Percentiles rank a stretch among this genome's conserved stretches.
phyloP scores from a whole-genome alignment of 75 land plant genomes.

The Chamaecyparis obtusa region DNA sequence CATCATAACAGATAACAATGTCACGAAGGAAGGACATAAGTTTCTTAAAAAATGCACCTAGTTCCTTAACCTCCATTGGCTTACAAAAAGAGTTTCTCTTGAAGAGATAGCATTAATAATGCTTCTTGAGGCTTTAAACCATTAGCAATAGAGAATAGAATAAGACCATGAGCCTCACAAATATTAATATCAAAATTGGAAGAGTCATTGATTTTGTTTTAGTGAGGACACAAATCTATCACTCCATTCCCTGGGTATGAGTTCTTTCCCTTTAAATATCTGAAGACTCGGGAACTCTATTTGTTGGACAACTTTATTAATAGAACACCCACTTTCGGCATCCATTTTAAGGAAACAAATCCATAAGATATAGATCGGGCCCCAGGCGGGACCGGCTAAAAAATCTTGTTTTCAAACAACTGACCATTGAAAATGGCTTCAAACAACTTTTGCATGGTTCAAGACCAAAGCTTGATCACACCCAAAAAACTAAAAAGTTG shows the following conservation, averaged over 20 bases:
- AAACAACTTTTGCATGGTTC: too few relatives aligned
- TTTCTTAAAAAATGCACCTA: slow-evolving; percentile 38
- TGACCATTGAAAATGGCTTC: too few relatives aligned
- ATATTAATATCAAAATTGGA: not conserved
- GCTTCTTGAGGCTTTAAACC: slow-evolving; percentile 35
- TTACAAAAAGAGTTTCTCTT: slow-evolving; percentile 27
- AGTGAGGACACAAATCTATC: not conserved
- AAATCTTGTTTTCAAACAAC: too few relatives aligned
- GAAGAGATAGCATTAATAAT: slow-evolving; percentile 26
- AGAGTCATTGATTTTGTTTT: not conserved
- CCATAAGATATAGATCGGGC: too few relatives aligned
- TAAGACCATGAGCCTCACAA: slow-evolving; percentile 29
- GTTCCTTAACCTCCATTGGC: slow-evolving; percentile 30
- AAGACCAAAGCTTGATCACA: too few relatives aligned
- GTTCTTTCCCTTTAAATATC: slow-evolving; percentile 23
- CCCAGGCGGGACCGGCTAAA: too few relatives aligned
- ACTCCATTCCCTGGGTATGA: not conserved
- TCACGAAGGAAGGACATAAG: slow-evolving; percentile 44
- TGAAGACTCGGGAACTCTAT: slow-evolving; percentile 43
- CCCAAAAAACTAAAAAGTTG: too few relatives aligned
- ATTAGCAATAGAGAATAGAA: slow-evolving; percentile 33
- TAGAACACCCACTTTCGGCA: slow-evolving; percentile 42
- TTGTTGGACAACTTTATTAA: slow-evolving; percentile 36
- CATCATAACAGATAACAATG: slow-evolving; percentile 36
- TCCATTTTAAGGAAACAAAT: too few relatives aligned